Evolutionary conservation across 306 rosid genomes (phyloP).

Genomic region (Abrus pulchellus): DNA sequence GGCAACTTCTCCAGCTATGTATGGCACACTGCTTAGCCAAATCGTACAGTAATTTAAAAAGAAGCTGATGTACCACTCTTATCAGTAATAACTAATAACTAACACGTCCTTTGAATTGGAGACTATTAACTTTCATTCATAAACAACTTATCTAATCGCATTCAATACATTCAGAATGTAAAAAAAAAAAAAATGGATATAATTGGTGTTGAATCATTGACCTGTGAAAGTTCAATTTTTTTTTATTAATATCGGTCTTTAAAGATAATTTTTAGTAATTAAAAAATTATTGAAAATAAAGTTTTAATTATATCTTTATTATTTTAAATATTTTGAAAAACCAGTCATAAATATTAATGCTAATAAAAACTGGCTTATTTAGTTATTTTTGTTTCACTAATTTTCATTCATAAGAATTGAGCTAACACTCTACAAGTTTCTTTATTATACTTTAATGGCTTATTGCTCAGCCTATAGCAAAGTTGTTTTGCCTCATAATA

Average conservation of each 20-base stretch:
- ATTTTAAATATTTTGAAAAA: no score
- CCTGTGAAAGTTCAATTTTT: neutral
- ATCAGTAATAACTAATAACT: slow-evolving; percentile 23
- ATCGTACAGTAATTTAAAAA: slow-evolving; percentile 14
- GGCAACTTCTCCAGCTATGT: slow-evolving; percentile 36
- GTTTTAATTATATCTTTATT: no score
- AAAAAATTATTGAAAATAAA: no score
- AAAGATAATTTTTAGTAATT: no score
- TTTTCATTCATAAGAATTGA: slow-evolving; percentile 8
- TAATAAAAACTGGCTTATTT: no score
- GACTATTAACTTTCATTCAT: slow-evolving; percentile 16
- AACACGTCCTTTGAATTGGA: slow-evolving; percentile 30
- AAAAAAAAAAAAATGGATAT: neutral
- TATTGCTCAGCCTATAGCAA: neutral
- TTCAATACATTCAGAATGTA: slow-evolving; percentile 28
- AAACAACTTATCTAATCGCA: slow-evolving; percentile 25
- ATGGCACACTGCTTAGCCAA: neutral
- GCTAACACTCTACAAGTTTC: neutral
- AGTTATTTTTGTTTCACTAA: neutral
- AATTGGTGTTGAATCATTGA: neutral
- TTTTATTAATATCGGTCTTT: neutral
- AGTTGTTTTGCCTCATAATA: slow-evolving; percentile 27
- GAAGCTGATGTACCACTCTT: slow-evolving; percentile 27
- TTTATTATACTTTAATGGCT: no score
- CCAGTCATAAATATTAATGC: no score